phyloP scores from a whole-genome alignment of 768 basidiomycete genomes.

The Psilocybe cyanescens region DNA sequence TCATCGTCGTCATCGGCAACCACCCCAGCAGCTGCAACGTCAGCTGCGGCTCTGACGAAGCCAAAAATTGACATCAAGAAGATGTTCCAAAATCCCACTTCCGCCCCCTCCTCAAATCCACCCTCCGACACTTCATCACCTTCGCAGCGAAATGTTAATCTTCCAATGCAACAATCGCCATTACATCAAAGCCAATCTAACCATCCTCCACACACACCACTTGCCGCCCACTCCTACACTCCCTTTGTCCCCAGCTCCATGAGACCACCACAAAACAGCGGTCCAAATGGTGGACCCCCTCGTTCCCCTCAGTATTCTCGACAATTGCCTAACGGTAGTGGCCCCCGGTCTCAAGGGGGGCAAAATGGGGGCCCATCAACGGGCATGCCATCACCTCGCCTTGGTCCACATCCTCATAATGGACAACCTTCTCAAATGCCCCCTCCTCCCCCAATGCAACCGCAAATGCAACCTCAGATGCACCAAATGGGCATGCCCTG shows the following conservation, averaged over 20 bases:
- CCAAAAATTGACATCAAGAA: constrained; percentile 61
- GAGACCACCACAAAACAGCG: constrained; percentile 48
- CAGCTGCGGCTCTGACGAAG: constrained; percentile 39
- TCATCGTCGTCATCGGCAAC: constrained; percentile 40
- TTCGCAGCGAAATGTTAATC: constrained; percentile 53
- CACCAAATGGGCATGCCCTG: constrained; percentile 39
- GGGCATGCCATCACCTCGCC: constrained; percentile 69
- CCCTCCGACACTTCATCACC: constrained; percentile 62
- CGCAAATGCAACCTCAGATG: constrained; percentile 38
- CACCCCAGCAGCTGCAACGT: constrained; percentile 34
- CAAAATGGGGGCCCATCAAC: constrained; percentile 60
- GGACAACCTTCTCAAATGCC: constrained; percentile 57
- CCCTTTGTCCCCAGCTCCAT: constrained; percentile 52
- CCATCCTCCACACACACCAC: constrained; percentile 44
- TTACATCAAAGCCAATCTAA: constrained; percentile 31
- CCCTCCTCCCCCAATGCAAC: constrained; percentile 40
- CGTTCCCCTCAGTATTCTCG: constrained; percentile 71
- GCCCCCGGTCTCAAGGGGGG: constrained; percentile 58
- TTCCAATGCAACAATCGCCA: constrained; percentile 52
- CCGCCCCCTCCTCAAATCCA: constrained; percentile 54
- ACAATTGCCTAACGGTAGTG: constrained; percentile 63
- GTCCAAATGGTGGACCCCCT: constrained; percentile 54
- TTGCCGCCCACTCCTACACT: constrained; percentile 47
- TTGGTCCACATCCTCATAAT: constrained; percentile 61
- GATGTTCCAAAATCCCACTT: constrained; percentile 61